phyloP scores from a whole-genome alignment of 2,329 filamentous ascomycete species.

The Thelonectria blattea region DNA sequence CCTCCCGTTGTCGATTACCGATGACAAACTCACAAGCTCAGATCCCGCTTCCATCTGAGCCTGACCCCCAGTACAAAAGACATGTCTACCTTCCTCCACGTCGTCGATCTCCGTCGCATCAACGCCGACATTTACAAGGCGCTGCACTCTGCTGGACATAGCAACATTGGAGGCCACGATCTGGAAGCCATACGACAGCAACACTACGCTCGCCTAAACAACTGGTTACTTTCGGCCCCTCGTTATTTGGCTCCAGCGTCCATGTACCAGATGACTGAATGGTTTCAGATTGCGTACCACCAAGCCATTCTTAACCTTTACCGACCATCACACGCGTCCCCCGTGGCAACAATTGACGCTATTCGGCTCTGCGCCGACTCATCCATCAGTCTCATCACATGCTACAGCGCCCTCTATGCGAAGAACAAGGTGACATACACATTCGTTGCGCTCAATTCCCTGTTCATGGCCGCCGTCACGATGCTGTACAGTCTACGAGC shows the following conservation, averaged over 20 bases:
- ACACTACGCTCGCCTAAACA: constrained; percentile 30
- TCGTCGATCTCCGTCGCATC: constrained; percentile 28
- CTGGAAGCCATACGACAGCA: constrained; percentile 30
- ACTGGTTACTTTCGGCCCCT: constrained; percentile 29
- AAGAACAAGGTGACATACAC: constrained; percentile 35
- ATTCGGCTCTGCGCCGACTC: constrained; percentile 33
- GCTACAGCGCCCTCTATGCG: constrained; percentile 32
- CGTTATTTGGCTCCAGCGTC: constrained; percentile 31
- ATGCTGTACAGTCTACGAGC: constrained; percentile 32
- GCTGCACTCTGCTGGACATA: constrained; percentile 29
- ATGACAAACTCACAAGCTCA: constrained; percentile 24
- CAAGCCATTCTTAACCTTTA: constrained; percentile 34
- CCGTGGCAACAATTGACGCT: constrained; percentile 31
- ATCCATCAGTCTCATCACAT: constrained; percentile 33
- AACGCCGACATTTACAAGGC: constrained; percentile 31
- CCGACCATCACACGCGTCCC: constrained; percentile 31
- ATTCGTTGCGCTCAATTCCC: constrained; percentile 26
- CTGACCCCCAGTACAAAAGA: constrained; percentile 27
- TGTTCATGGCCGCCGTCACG: constrained; percentile 34
- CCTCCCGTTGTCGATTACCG: constrained; percentile 23
- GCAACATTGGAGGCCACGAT: constrained; percentile 24
- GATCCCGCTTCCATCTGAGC: constrained; percentile 26
- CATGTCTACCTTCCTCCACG: constrained; percentile 32
- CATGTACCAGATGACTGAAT: constrained; percentile 35
- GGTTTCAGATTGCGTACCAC: constrained; percentile 36